These are phyloP conservation scores for Boletus rufocinnamomeus DNA, from an alignment of 768 basidiomycete genomes.

Conservation along the genomic window DNA sequence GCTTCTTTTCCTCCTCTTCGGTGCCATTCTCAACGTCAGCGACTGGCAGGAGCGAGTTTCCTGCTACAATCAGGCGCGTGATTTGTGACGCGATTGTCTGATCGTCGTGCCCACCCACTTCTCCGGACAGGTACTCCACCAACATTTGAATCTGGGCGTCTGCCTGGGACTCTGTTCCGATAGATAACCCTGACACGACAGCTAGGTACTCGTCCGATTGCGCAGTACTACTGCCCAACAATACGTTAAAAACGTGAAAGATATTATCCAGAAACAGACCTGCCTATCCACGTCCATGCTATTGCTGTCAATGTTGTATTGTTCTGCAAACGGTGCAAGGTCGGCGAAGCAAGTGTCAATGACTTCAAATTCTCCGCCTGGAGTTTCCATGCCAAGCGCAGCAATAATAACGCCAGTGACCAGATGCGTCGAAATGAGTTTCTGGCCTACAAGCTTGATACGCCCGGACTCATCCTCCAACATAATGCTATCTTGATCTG, in stretches of 20 bases:
- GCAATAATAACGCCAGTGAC: slow-evolving; percentile 94
- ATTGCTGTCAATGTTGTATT: slow-evolving; percentile 30
- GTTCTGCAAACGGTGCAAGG: slow-evolving; percentile 57
- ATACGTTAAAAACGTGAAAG: slow-evolving; percentile 14
- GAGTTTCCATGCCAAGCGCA: slow-evolving; percentile 87
- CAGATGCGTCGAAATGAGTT: slow-evolving; percentile 57
- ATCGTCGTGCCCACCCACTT: slow-evolving; percentile 70
- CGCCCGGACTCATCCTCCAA: slow-evolving; percentile 97
- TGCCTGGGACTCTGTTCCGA: slow-evolving; percentile 61
- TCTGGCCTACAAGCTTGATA: slow-evolving; percentile 81
- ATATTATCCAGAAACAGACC: slow-evolving; percentile 6
- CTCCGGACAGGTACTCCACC: slow-evolving; percentile 87
- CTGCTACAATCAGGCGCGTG: slow-evolving; percentile 84
- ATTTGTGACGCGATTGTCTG: slow-evolving; percentile 68
- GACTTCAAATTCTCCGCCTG: slow-evolving; percentile 90
- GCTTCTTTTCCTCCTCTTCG: slow-evolving; percentile 51
- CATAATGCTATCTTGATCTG: slow-evolving; percentile 77
- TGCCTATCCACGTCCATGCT: slow-evolving; percentile 74
- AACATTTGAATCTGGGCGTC: slow-evolving; percentile 83
- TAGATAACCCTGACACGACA: slow-evolving; percentile 79
- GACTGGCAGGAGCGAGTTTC: slow-evolving; percentile 76
- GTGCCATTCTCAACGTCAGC: slow-evolving; percentile 35
- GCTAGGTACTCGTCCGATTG: slow-evolving; percentile 77
- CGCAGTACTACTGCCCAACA: slow-evolving; percentile 12
- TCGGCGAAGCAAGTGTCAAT: slow-evolving; percentile 86